Percentiles rank a stretch among this genome's conserved stretches.
phyloP scores from a whole-genome alignment of 371 early-diverging fungal genomes.

The Syncephalastrum sp. region DNA sequence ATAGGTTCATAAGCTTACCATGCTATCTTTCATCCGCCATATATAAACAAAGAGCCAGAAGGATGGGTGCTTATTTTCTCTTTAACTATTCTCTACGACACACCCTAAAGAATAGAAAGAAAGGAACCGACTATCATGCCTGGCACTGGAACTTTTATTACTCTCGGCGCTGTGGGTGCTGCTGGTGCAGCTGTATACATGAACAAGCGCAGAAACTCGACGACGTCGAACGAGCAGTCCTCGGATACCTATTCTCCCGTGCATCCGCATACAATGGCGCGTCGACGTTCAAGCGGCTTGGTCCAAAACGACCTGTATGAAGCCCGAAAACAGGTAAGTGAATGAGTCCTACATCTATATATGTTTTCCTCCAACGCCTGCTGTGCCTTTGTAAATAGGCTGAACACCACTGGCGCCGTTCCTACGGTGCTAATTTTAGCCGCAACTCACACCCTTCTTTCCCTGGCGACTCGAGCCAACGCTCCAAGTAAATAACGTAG shows the following conservation, averaged over 20 bases:
- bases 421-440: constrained; percentile 44
- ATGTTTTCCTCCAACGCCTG: not conserved
- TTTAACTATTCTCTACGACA: too few relatives aligned
- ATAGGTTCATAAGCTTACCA: too few relatives aligned
- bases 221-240: constrained; percentile 6
- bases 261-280: constrained; percentile 28
- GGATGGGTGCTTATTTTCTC: too few relatives aligned
- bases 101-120: too few relatives aligned
- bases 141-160: constrained; percentile 40
- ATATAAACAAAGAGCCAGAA: too few relatives aligned
- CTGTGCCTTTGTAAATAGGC: constrained; percentile 12
- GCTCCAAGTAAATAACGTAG: not conserved
- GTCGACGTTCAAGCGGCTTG: constrained; percentile 33
- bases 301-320: constrained; percentile 28
- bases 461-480: constrained; percentile 18
- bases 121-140: constrained; percentile 27
- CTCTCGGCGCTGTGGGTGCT: constrained; percentile 45
- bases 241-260: not conserved
- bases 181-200: constrained; percentile 35
- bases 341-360: not conserved
- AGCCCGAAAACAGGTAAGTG: constrained; percentile 27
- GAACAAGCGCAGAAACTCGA: constrained; percentile 23
- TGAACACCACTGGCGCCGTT: constrained; percentile 42
- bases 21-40: too few relatives aligned
- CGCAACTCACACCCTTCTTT: constrained; percentile 38